Evolutionary conservation across 331 rosid genomes (phyloP).

Genomic region (Phaseolus coccineus): DNA sequence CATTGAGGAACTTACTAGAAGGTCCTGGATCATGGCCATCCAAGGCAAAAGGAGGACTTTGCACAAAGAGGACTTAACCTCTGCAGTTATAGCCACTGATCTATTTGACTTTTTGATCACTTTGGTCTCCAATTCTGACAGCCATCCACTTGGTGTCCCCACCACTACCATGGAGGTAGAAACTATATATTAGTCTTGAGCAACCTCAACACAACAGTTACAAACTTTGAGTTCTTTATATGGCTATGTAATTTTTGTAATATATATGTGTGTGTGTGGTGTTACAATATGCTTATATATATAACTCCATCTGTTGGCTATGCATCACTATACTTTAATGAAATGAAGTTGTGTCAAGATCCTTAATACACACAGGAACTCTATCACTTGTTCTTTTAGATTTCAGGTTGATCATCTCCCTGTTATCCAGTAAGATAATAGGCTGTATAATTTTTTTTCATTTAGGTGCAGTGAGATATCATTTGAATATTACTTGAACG

Average conservation of each 20-base stretch:
- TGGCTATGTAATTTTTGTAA: conserved; percentile 22
- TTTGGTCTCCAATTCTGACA: conserved; percentile 53
- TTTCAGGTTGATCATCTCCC: no score
- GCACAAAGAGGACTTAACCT: conserved; percentile 70
- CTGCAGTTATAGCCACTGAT: conserved; percentile 71
- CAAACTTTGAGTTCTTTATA: background rate
- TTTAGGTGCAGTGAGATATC: conserved; percentile 16
- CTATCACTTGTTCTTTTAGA: no score
- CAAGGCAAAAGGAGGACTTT: conserved; percentile 72
- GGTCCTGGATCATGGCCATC: conserved; percentile 69
- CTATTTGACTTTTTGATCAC: conserved; percentile 69
- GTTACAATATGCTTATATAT: background rate
- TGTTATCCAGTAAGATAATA: no score
- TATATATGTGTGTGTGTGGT: background rate
- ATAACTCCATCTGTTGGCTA: background rate
- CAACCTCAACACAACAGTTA: background rate
- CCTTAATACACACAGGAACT: background rate
- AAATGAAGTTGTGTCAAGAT: background rate
- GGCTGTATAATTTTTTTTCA: no score
- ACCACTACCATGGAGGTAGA: conserved; percentile 14
- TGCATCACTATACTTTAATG: background rate
- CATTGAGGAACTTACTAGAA: conserved; percentile 63
- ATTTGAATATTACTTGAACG: background rate
- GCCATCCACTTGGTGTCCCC: background rate
- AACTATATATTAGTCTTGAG: conserved; percentile 1